Evolutionary conservation across 495 filamentous ascomycete species (phyloP), one percentile per base, ranked within the genome.

Genomic region (Hyaloscypha finlandica): DNA sequence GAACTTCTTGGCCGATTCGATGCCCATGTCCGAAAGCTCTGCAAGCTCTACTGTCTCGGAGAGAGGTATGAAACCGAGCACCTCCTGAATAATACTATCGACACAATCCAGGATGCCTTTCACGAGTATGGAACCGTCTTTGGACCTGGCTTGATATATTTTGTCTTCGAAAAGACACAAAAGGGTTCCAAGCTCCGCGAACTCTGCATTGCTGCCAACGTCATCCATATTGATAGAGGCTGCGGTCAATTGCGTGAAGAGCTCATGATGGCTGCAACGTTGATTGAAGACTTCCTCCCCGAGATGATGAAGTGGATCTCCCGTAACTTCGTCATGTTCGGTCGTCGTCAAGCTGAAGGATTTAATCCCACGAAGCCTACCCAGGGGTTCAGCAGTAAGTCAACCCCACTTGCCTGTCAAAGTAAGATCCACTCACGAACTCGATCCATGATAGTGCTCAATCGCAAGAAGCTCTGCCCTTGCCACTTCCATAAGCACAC

Each of bases 401-500:
- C 8, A 11, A 37, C 12, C 35, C 6, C 12, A 12, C 12, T 37
- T 25, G 25, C 25, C 25, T 25, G 25, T 25, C 25, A 25, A 12
- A 12, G 35, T 37, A 12, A 37, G 35, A 8, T 37, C 35, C 35
- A 12, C 12, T 37, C 8, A 6, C 0, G 35, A 37, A 6, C 35
- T 37, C 25, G 35, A 8, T 3, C 12, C 35, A 37, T 12, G 8
- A 37, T 12, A 37, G 35, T 37, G 51, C 45, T 65, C 9, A 58
- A 59, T 31, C 63, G 63, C 35, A 25, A 42, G 32, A 58, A 59
- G n/a, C 37, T 59, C 12, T 65, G 63, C 37, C 32, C 53, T 11
- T 65, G 63, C 25, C 53, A 59, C n/a, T 65, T 65, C 55, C 63
- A 65, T 20, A 57, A n/a, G 19, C 63, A 65, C 35, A 37, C 35